A percentile compares a stretch with the other conserved stretches of the same genome.
These are phyloP conservation scores for Ophiostoma angusticollis DNA, from an alignment of 2,329 filamentous ascomycete species.

Conservation along the genomic window DNA sequence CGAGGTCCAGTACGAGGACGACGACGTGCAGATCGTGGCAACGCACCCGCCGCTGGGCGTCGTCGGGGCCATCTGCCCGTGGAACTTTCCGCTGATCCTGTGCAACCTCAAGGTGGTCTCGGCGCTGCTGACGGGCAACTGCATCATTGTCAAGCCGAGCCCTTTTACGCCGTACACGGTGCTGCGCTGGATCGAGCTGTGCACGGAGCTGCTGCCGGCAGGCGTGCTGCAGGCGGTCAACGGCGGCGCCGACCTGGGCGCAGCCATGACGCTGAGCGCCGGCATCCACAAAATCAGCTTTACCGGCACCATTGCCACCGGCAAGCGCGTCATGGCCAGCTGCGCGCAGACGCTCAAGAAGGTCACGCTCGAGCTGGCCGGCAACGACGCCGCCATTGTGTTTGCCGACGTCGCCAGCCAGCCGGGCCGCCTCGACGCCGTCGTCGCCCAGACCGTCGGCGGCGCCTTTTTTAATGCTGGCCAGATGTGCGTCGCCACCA, in stretches of 20 bases:
- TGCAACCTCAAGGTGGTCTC: constrained; percentile 34
- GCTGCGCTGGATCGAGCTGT: constrained; percentile 39
- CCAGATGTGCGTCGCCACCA: constrained; percentile 40
- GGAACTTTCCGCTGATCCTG: constrained; percentile 42
- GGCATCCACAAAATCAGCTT: constrained; percentile 45
- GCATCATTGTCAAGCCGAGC: constrained; percentile 44
- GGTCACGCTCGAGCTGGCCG: constrained; percentile 31
- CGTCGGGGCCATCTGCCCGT: constrained; percentile 43
- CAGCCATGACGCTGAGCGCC: constrained; percentile 38
- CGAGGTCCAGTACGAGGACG: constrained; percentile 34
- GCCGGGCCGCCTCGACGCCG: constrained; percentile 19
- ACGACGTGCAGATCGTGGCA: constrained; percentile 26
- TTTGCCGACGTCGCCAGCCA: constrained; percentile 29
- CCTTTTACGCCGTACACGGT: constrained; percentile 41
- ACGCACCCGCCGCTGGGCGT: constrained; percentile 36
- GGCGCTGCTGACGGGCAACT: constrained; percentile 39
- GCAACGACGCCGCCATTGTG: constrained; percentile 36
- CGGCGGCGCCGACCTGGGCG: constrained; percentile 41
- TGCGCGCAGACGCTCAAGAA: constrained; percentile 25
- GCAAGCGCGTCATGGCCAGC: constrained; percentile 23
- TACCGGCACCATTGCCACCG: constrained; percentile 40
- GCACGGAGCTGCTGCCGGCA: too few relatives aligned
- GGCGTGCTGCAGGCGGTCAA: constrained; percentile 43
- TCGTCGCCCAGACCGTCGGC: constrained; percentile 29
- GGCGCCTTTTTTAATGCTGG: constrained; percentile 45